Conservation (phyloP, 2,329 filamentous ascomycete species). For the Trichoderma semiorbis region DNA sequence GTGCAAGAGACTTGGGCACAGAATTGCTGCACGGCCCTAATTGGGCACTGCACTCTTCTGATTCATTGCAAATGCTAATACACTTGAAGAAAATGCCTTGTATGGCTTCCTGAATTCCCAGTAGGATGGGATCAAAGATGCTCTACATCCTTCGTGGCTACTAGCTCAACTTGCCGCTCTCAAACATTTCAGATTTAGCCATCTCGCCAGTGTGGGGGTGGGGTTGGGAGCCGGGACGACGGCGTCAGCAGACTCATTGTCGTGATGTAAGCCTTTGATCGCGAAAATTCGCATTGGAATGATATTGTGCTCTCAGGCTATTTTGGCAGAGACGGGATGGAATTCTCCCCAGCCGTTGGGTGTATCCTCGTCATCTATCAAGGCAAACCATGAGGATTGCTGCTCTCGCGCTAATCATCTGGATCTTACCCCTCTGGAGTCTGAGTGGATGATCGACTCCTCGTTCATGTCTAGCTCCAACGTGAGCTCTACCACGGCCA, state of each 20-base stretch:
- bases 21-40: neutral
- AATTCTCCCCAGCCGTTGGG: neutral
- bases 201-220: conserved; percentile 9
- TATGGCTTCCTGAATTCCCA: neutral
- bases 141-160: neutral
- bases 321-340: neutral
- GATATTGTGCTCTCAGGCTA: neutral
- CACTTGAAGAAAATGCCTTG: neutral
- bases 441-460: neutral
- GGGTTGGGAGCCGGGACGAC: conserved; percentile 1
- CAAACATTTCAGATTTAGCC: conserved; percentile 4
- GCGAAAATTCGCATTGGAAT: neutral
- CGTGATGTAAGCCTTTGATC: conserved; percentile 7
- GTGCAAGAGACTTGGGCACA: neutral
- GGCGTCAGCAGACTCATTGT: conserved; percentile 9
- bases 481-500: neutral
- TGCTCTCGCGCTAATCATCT: neutral
- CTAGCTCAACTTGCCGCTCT: neutral
- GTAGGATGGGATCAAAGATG: neutral
- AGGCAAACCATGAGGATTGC: neutral
- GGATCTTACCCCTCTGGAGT: neutral
- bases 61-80: neutral
- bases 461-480: neutral
- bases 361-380: neutral
- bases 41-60: neutral